A percentile compares a stretch with the other conserved stretches of the same genome.
Evolutionary conservation across 768 basidiomycete genomes (phyloP).

Genomic region (Epithele typhae): DNA sequence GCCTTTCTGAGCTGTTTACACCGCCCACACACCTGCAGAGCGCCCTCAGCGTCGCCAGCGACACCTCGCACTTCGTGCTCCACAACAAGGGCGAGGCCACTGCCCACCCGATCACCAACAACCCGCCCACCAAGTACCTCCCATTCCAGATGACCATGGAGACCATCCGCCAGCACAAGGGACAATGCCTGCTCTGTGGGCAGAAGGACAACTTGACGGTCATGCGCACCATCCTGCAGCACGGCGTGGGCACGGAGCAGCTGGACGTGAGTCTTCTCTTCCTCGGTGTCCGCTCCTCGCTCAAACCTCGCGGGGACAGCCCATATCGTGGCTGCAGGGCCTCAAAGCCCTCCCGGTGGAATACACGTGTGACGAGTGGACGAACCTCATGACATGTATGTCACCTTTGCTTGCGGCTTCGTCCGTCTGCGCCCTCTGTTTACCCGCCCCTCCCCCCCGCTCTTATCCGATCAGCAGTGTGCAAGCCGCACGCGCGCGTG

Average conservation of each 20-base stretch:
- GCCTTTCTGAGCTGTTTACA: neutral
- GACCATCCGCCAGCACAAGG: constrained; percentile 2
- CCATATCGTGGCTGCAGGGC: neutral
- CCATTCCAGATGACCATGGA: neutral
- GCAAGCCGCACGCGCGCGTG: neutral
- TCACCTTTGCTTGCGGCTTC: neutral
- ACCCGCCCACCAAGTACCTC: neutral
- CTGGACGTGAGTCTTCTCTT: neutral
- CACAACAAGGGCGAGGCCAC: neutral
- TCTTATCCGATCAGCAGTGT: neutral
- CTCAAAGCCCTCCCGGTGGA: neutral
- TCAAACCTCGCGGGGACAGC: neutral
- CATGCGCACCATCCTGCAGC: neutral
- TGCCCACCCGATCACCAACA: neutral
- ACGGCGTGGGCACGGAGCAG: neutral
- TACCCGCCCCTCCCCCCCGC: neutral
- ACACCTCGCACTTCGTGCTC: constrained; percentile 2
- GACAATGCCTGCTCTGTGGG: constrained; percentile 1
- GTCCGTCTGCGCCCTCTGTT: neutral
- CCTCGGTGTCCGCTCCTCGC: neutral
- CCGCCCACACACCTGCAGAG: constrained; percentile 2
- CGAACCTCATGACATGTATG: constrained; percentile 4
- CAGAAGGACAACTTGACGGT: neutral
- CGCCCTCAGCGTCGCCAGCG: constrained; percentile 3
- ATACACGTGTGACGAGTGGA: constrained; percentile 2